These are phyloP conservation scores for Lobosporangium transversale DNA, from an alignment of 192 early-diverging fungal genomes.

Conservation along the genomic window DNA sequence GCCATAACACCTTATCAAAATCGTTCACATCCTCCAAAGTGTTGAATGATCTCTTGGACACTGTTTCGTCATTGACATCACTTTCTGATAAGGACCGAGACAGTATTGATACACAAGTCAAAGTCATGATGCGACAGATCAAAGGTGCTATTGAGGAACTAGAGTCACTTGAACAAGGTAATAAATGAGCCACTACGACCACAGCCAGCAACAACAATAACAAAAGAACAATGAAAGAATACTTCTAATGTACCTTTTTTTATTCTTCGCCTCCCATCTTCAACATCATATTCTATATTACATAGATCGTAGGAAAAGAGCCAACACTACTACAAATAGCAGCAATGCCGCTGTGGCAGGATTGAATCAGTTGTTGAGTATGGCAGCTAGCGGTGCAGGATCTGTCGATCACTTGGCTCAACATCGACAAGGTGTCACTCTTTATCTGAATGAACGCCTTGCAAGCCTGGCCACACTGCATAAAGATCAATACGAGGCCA, in stretches of 20 bases:
- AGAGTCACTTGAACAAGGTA: conserved; percentile 44
- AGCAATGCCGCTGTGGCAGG: conserved; percentile 5
- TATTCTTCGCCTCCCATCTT: no score
- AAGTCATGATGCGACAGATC: conserved; percentile 50
- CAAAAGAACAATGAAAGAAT: background rate
- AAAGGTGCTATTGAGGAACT: conserved; percentile 52
- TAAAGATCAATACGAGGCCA: conserved; percentile 75
- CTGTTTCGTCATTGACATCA: conserved; percentile 29
- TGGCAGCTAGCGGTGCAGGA: conserved; percentile 13
- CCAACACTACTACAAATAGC: background rate
- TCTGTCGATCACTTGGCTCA: conserved; percentile 68
- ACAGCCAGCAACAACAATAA: background rate
- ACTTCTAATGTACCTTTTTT: background rate
- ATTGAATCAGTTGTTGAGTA: conserved; percentile 26
- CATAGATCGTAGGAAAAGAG: conserved; percentile 23
- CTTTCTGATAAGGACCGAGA: conserved; percentile 48
- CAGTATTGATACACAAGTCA: conserved; percentile 45
- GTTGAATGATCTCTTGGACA: conserved; percentile 30
- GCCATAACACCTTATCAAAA: background rate
- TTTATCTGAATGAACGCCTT: conserved; percentile 73
- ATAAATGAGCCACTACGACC: background rate
- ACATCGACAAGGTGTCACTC: conserved; percentile 73
- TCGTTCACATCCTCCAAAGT: conserved; percentile 28
- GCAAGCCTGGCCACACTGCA: conserved; percentile 73
- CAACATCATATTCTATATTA: background rate